Base-by-base conservation (phyloP, 768 basidiomycete species). In the Daedaleopsis sinensis region DNA sequence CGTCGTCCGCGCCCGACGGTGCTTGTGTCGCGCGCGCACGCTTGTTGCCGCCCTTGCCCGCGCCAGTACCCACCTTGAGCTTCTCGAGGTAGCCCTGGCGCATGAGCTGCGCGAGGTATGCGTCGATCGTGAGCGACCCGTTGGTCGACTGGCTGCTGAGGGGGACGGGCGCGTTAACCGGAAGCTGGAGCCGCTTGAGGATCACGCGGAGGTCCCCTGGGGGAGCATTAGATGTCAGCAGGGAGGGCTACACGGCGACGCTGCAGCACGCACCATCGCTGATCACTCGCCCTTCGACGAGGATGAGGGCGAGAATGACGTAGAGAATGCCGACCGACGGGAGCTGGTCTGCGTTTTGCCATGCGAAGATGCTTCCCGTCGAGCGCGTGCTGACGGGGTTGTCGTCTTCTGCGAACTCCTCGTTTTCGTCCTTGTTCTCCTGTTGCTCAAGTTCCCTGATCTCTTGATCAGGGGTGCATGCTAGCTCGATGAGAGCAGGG, bases 81-180 rank as follows among this genome's bases (percentile, higher is more conserved):
- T 86, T 85, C 68, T 96, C 93, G 43, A 98, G 80, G 72, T 93
- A 97, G 11, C 85, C 85, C 67, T 93, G 90, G 12, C 83, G 82
- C 6, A 85, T 74, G 36, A 95, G 82, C 0, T 77, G 74, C 7
- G 79, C 74, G 35, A 97, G 86, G 74, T 85, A 91, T 1, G 77
- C 71, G 57, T 95, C 89, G 36, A 95, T 74, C 2, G 84, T 76
- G 43, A 89, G 73, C 6, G 73, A 73, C 53, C 77, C 82, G 61
- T 79, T 81, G 9, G 81, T 83, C 0, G 82, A 79, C 44, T 80
- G 80, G 1, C 80, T 72, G 23, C 78, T 82, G 66, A 85, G 82
- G 1, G 82, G 78, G 36, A 96, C 65, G 0, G 77, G 67, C 4
- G 77, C 78, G 1, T 75, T 77, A 1, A 79, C 74, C 0, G 83